phyloP scores from a whole-genome alignment of 2,329 filamentous ascomycete genomes.

The Huntiella savannae region DNA sequence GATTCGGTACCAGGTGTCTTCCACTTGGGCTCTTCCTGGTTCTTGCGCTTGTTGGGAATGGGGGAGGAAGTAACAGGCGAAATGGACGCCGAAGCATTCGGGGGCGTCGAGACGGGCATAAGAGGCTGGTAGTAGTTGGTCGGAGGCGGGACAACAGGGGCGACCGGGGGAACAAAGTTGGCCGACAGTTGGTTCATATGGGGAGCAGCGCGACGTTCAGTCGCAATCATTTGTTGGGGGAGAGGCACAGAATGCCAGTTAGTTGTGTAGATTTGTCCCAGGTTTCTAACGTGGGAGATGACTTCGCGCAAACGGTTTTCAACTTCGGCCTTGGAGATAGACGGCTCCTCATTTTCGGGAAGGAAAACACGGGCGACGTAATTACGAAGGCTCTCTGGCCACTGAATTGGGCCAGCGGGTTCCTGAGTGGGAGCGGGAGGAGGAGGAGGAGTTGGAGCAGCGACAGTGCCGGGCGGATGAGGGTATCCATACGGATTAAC shows the following conservation, averaged over 20 bases:
- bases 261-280: conserved; percentile 47
- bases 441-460: conserved; percentile 13
- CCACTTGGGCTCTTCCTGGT: conserved; percentile 40
- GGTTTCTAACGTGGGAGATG: conserved; percentile 66
- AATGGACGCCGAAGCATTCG: conserved; percentile 16
- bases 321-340: conserved; percentile 50
- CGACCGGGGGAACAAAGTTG: conserved; percentile 17
- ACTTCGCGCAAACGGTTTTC: conserved; percentile 69
- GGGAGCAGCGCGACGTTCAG: conserved; percentile 31
- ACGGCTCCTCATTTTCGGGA: conserved; percentile 44
- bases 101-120: conserved; percentile 9
- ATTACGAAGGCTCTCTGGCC: conserved; percentile 61
- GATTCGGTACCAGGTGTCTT: conserved; percentile 5
- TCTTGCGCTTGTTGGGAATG: conserved; percentile 30
- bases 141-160: conserved; percentile 5
- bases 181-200: neutral
- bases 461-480: conserved; percentile 13
- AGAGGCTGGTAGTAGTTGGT: conserved; percentile 14
- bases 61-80: conserved; percentile 16
- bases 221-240: conserved; percentile 65
- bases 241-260: conserved; percentile 73
- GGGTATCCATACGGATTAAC: conserved; percentile 18
- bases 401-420: conserved; percentile 36
- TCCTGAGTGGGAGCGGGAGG: conserved; percentile 14
- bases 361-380: conserved; percentile 87